Base-by-base conservation (phyloP, 2,329 filamentous ascomycete species). In the Fusarium hainanense region DNA sequence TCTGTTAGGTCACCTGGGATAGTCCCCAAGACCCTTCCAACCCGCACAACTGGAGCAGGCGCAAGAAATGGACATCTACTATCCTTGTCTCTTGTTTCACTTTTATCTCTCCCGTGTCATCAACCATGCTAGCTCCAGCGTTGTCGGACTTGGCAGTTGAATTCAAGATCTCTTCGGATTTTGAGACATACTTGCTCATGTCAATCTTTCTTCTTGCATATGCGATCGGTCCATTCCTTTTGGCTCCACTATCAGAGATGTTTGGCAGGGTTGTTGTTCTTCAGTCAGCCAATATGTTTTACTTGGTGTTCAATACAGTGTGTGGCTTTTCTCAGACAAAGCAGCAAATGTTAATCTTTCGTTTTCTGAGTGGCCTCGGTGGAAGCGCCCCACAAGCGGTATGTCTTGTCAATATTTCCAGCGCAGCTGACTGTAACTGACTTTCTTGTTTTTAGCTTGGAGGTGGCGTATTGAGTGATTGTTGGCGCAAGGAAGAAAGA, bases 181-280 rank as follows among this genome's bases (percentile, higher is more conserved):
- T 86, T 28, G 76, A 82, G 43, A 83, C 74, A 58, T 87, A 41
- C 7, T 84, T 90, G 50, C 82, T 88, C 67, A 82, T 90, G 54
- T 88, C 87, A 2, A 83, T 91, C 40, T 89, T 88, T 75, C 82
- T 91, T 6, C 81, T 89, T 0, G 87, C 87, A 54, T 85, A 85
- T 47, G 85, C 84, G 13, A 79, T 87, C 27, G 86, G 85, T 0
- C 85, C 86, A 1, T 80, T 87, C 13, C 59, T 87, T 14, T 79
- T 85, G 23, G 85, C 82, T 0, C 87, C 87, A 0, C 60, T 88
- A 18, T 85, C 81, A 14, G 87, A 89, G 71, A 77, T 85, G 67
- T 84, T 84, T 62, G 85, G 85, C 12, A 82, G 85, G 18, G 79
- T 81, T 2, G 69, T 77, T 6, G 77, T 86, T 23, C 81, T 85